phyloP scores from a whole-genome alignment of 495 filamentous ascomycete genomes.

The Lepidopterella palustris region DNA sequence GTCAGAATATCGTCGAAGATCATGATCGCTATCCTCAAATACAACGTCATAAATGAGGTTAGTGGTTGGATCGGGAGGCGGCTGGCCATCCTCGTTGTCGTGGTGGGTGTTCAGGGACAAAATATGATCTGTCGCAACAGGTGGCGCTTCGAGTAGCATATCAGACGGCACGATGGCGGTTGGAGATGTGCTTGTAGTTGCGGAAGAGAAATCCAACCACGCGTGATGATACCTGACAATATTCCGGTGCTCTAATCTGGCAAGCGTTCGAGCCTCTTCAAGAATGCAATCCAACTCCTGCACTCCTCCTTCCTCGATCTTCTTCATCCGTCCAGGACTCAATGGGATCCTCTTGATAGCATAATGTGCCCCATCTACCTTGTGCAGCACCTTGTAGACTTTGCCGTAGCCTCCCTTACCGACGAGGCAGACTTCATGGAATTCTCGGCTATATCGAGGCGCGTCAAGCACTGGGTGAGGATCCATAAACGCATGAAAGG shows the following conservation, averaged over 20 bases:
- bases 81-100: background rate
- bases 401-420: slow-evolving; percentile 43
- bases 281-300: slow-evolving; percentile 35
- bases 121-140: background rate
- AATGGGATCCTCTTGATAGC: slow-evolving; percentile 43
- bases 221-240: slow-evolving; percentile 37
- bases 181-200: background rate
- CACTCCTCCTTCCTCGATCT: slow-evolving; percentile 25
- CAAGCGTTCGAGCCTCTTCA: slow-evolving; percentile 34
- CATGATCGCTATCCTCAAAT: slow-evolving; percentile 21
- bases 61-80: background rate
- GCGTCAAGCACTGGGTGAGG: slow-evolving; percentile 18
- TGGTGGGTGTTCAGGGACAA: background rate
- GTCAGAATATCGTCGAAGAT: background rate
- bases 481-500: slow-evolving; percentile 11
- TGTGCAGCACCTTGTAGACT: slow-evolving; percentile 38
- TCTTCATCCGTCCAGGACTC: slow-evolving; percentile 18
- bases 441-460: slow-evolving; percentile 31
- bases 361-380: slow-evolving; percentile 37
- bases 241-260: slow-evolving; percentile 35
- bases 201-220: slow-evolving; percentile 33
- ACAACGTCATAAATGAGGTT: slow-evolving; percentile 14
- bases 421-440: slow-evolving; percentile 31
- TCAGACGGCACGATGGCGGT: background rate
- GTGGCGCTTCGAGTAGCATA: background rate